These are phyloP conservation scores for Trametes cinnabarina DNA, from an alignment of 768 basidiomycete genomes.

Conservation along the genomic window DNA sequence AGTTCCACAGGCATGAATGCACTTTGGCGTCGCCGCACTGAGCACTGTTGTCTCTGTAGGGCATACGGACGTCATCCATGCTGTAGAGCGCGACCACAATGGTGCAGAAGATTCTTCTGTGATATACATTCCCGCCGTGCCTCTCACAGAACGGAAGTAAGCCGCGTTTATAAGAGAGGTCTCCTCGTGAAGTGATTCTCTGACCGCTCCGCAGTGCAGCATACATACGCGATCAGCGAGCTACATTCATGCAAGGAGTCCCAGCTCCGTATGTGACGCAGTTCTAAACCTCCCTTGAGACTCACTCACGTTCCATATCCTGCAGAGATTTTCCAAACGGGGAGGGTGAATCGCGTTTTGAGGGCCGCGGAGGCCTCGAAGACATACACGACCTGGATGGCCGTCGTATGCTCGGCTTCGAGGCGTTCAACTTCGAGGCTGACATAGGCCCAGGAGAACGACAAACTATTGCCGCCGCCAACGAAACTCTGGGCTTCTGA, in stretches of 20 bases:
- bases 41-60: constrained; percentile 11
- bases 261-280: constrained; percentile 53
- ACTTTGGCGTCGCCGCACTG: neutral
- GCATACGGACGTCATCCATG: constrained; percentile 43
- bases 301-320: too few species aligned
- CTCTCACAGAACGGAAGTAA: constrained; percentile 52
- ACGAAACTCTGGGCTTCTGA: constrained; percentile 23
- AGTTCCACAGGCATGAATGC: neutral
- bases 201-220: constrained; percentile 34
- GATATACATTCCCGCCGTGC: constrained; percentile 76
- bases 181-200: neutral
- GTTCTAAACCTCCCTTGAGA: too few species aligned
- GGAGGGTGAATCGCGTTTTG: constrained; percentile 38
- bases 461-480: constrained; percentile 29
- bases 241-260: constrained; percentile 54
- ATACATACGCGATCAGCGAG: constrained; percentile 63
- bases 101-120: constrained; percentile 60
- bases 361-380: constrained; percentile 36
- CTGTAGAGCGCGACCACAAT: constrained; percentile 50
- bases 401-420: constrained; percentile 43
- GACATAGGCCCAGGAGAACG: constrained; percentile 12
- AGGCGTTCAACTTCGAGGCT: constrained; percentile 29
- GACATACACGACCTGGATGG: constrained; percentile 40
- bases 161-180: neutral
- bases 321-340: constrained; percentile 58